Base-by-base conservation (phyloP, 768 basidiomycete genomes). In the Rhizopogon vesiculosus region DNA sequence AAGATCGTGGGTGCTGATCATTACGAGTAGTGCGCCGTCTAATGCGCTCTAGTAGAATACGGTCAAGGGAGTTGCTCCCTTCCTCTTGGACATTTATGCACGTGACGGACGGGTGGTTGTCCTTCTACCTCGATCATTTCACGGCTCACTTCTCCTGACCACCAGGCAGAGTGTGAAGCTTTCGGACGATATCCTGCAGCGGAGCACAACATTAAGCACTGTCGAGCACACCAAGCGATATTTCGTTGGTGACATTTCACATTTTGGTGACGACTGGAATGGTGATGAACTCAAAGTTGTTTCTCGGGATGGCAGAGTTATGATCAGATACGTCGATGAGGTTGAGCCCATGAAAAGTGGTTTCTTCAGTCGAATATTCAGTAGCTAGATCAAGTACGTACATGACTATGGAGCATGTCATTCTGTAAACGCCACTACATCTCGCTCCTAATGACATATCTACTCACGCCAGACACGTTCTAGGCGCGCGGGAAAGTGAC, bases 211-310 rank as follows among this genome's bases (percentile, higher is more conserved):
- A 0, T 71, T 75, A 54, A 65, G 66, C 16, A 74, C 74, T 45
- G 65, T 62, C 4, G 64, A 72, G 22, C 41, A 59, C 19, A 70
- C 65, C 16, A 65, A 64, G 25, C 68, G 68, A n/a, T 73, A 72
- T 56, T 77, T 78, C 59, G 61, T 78, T n/a, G 78, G 78, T 12
- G 74, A 76, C 41, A 69, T 74, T 39, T 61, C 71, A 5, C 62
- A 61, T 19, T 64, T 64, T 39, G 53, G 60, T 3, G 58, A 60
- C 2, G 62, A 66, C 18, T 77, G 75, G 76, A 48, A 57, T 22
- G 74, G 76, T 7, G 77, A 78, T 51, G 74, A 77, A 59, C 45
- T 78, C 19, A 55, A 63, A 9, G 61, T 74, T 41, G 70, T 72
- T 56, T 61, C 74, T 40, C 60, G 63, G 38, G 70, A 75, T 56